Evolutionary conservation across 345 rosid species (phyloP), one percentile per base, ranked within the genome.

Genomic region (Salix exigua): DNA sequence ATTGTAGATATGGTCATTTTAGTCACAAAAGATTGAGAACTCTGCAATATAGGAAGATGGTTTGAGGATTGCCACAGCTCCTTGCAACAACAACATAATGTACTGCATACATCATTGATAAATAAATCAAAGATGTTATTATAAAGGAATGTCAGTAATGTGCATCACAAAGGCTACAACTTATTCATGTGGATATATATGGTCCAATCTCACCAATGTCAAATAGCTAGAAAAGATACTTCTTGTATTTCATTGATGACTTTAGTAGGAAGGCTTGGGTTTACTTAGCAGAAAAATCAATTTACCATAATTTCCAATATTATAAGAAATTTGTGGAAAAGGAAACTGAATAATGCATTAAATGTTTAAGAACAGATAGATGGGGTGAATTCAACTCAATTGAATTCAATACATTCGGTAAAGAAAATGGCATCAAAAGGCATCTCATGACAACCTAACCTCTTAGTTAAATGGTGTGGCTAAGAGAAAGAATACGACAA

Each of bases 141-240:
- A 50, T 37, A 10, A 77, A 77, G n/a, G 70, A 28, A 23, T 44
- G 75, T 17, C 6, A n/a, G 0, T 77, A 46, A 75, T 9, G 70
- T 31, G 70, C 70, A 38, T 40, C 25, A 14, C 3, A 77, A 1
- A 44, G 44, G 0, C 13, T 77, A 21, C 14, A 77, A 1, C 63
- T 71, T 0, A 11, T 77, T 7, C 75, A 78, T 50, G 55, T 9
- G 0, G 72, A 78, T 5, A 13, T 77, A 1, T 71, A 50, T 21
- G 80, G 75, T 1, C 75, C 70, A 0, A 71, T 77, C 31, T 19
- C 50, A 7, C 75, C 70, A 2, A 31, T 7, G 1, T 77, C 70
- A 2, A 51, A 62, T 0, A 70, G 75, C 14, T 16, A 23, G 0
- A 77, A 58, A 35, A 30, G 51, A 37, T 70, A 77, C 16, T 26